Percentiles rank a stretch among this genome's conserved stretches.
Evolutionary conservation across 2,329 filamentous ascomycete species (phyloP).

Genomic region (Botrytis aclada): DNA sequence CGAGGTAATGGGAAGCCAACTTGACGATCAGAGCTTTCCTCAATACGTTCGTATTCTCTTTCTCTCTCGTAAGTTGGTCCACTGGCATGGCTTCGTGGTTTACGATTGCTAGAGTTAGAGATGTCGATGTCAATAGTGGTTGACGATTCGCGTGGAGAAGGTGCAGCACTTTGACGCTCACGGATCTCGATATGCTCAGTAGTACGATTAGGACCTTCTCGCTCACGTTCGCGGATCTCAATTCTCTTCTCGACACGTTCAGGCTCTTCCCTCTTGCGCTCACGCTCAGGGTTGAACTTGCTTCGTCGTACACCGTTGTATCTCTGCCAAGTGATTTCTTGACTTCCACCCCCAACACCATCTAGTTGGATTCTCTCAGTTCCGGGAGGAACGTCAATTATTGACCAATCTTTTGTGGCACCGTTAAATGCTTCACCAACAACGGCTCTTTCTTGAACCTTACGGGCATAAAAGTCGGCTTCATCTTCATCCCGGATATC

Average conservation of each 20-base stretch:
- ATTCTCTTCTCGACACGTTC: constrained; percentile 18
- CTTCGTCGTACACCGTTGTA: constrained; percentile 75
- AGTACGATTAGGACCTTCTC: constrained; percentile 18
- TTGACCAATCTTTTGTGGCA: constrained; percentile 72
- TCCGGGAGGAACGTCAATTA: constrained; percentile 80
- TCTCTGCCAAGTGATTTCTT: constrained; percentile 75
- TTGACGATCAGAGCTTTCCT: constrained; percentile 51
- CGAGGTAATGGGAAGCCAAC: constrained; percentile 37
- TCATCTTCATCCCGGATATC: constrained; percentile 44
- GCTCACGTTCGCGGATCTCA: constrained; percentile 13
- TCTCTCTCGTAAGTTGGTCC: constrained; percentile 34
- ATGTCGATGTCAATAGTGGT: constrained; percentile 36
- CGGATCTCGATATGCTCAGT: constrained; percentile 28
- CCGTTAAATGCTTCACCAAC: constrained; percentile 73
- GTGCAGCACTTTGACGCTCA: constrained; percentile 24
- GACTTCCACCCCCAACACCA: constrained; percentile 68
- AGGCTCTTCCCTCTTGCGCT: constrained; percentile 37
- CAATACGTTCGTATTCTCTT: constrained; percentile 46
- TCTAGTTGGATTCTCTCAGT: constrained; percentile 82
- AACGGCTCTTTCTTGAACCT: constrained; percentile 64
- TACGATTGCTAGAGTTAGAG: constrained; percentile 24
- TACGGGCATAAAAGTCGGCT: constrained; percentile 62
- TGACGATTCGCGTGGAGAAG: constrained; percentile 22
- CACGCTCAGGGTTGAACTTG: constrained; percentile 69
- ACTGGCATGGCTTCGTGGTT: constrained; percentile 5